Conservation (phyloP, 2,329 filamentous ascomycete genomes). For the Penicillium sclerotiorum region DNA sequence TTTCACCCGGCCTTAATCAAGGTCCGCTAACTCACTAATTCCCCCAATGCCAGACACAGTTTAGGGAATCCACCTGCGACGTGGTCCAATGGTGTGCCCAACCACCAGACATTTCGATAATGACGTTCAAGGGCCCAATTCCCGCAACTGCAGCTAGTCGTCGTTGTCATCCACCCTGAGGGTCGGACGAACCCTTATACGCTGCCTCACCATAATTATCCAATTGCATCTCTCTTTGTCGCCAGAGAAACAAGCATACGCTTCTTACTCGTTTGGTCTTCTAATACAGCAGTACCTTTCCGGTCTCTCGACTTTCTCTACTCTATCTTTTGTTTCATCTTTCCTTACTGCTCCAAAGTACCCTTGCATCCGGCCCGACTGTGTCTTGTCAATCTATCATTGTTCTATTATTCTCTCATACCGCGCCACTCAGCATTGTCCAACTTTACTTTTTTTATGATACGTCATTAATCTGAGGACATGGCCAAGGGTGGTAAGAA, state of each 20-base stretch:
- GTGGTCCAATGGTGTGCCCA: constrained; percentile 44
- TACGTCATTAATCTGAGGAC: constrained; percentile 35
- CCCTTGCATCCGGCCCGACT: constrained; percentile 30
- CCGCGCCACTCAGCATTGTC: constrained; percentile 25
- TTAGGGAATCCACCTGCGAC: constrained; percentile 38
- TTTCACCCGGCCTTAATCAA: constrained; percentile 32
- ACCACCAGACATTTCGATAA: constrained; percentile 36
- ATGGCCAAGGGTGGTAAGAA: constrained; percentile 43
- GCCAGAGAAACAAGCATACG: constrained; percentile 32
- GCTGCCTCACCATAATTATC: constrained; percentile 37
- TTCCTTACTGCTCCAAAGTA: constrained; percentile 26
- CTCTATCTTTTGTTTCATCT: constrained; percentile 25
- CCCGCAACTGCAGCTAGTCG: constrained; percentile 29
- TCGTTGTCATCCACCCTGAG: constrained; percentile 31
- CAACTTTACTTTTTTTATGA: constrained; percentile 26
- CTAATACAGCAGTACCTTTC: constrained; percentile 31
- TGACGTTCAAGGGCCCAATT: constrained; percentile 36
- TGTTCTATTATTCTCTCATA: constrained; percentile 24
- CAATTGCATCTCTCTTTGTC: constrained; percentile 29
- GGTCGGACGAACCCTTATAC: constrained; percentile 35
- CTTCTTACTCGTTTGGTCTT: constrained; percentile 30
- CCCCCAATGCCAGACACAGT: constrained; percentile 25
- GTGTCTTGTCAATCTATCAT: constrained; percentile 31
- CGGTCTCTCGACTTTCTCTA: constrained; percentile 24
- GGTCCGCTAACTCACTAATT: constrained; percentile 24